Conservation (phyloP, 1,284 basidiomycete species). For the Malassezia brasiliensis region DNA sequence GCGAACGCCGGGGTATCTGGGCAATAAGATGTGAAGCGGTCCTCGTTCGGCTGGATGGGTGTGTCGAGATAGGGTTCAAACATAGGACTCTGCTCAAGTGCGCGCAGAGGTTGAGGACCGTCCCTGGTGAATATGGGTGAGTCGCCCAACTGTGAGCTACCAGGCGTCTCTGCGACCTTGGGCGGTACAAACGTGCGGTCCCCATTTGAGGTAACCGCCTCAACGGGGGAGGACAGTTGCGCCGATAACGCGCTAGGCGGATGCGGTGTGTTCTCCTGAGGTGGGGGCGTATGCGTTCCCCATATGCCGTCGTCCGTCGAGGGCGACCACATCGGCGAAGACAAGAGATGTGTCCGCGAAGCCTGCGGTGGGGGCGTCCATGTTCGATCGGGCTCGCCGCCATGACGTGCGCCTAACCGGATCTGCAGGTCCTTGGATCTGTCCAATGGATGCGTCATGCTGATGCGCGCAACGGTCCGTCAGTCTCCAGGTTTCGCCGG, state of each 20-base stretch:
- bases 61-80: background rate
- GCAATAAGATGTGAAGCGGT: background rate
- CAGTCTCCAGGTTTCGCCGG: too few relatives aligned
- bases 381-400: too few relatives aligned
- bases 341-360: too few relatives aligned
- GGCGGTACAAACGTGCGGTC: background rate
- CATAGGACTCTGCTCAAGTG: background rate
- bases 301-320: too few relatives aligned
- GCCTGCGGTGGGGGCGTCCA: too few relatives aligned
- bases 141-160: background rate
- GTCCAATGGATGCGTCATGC: too few relatives aligned
- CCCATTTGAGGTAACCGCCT: background rate
- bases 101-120: background rate
- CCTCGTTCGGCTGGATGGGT: background rate
- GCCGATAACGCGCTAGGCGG: too few relatives aligned
- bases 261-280: too few relatives aligned
- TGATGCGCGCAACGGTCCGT: too few relatives aligned
- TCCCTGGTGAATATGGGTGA: background rate
- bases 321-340: too few relatives aligned
- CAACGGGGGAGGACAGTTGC: background rate
- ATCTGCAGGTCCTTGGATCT: too few relatives aligned
- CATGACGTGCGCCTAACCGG: too few relatives aligned
- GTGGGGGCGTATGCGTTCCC: background rate
- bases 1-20: slow-evolving; percentile 4
- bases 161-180: background rate